Evolutionary conservation across 345 rosid species (phyloP), one percentile per base, ranked within the genome.

Genomic region (Mangifera indica): DNA sequence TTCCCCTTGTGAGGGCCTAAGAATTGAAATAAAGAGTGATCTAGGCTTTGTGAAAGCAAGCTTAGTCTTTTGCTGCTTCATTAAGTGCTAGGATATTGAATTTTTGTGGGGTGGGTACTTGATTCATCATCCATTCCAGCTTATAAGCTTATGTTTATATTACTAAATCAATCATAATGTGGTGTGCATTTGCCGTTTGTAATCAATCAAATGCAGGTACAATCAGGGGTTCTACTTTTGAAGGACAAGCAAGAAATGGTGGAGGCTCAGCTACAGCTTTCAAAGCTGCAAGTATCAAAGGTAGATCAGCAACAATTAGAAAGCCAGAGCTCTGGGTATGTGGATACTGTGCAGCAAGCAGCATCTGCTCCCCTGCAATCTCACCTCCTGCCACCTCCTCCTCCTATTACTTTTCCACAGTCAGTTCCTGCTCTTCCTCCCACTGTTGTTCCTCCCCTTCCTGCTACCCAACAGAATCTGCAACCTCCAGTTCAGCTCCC

Each of bases 181-280:
- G 24, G 32, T 75, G 20, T 42, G 42, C 24, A 29, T 51, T 54
- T 77, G 24, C 10, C 55, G 3, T 59, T 74, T 70, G 15, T 53
- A 29, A n/a, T 63, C 56, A 37, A 58, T 72, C 53, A 37, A 46
- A 11, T 73, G 80, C 84, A 93, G 98, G 94, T 93, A 74, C 97
- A 89, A 80, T 76, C 84, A 7, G 94, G 92, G 72, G 86, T 93
- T 8, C 84, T 80, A 29, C 74, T 77, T 73, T 67, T 93, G 79
- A 91, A 85, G 81, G 97, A 90, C 78, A 93, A 88, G 80, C 97
- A 90, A 65, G 97, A 87, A 22, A 79, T 81, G 37, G 34, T 87
- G 66, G 94, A 87, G 76, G 86, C 88, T 73, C 94, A 87, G 67
- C 75, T 87, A 80, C 93, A 83, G 74, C 84, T 89, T 42, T 74